phyloP scores from a whole-genome alignment of 2,329 filamentous ascomycete genomes.

The Talaromyces albobiverticillius region DNA sequence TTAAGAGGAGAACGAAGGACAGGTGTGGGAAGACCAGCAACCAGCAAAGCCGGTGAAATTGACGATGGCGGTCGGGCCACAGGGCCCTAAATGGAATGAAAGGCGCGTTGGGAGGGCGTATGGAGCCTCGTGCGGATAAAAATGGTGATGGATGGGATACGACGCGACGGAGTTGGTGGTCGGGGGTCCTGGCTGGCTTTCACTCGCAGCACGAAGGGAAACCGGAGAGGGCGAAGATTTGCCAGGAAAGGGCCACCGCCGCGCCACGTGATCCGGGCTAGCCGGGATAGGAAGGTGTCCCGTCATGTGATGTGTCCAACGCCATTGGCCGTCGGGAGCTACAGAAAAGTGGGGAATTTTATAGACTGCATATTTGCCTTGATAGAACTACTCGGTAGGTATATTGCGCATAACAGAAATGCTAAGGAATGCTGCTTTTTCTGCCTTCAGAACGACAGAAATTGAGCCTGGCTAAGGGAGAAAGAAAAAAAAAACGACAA shows the following conservation, averaged over 20 bases:
- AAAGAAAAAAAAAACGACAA: too few relatives aligned
- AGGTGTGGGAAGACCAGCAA: slow-evolving; percentile 3
- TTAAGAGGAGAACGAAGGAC: neutral
- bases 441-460: too few relatives aligned
- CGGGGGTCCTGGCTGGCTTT: slow-evolving; percentile 11
- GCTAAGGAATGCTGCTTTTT: too few relatives aligned
- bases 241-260: slow-evolving; percentile 3
- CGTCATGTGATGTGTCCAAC: neutral
- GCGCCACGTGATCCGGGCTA: slow-evolving; percentile 12
- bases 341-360: too few relatives aligned
- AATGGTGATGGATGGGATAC: slow-evolving; percentile 21
- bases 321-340: neutral
- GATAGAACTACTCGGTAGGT: too few relatives aligned
- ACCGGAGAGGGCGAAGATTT: slow-evolving; percentile 16
- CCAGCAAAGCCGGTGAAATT: slow-evolving; percentile 9
- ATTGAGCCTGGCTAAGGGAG: too few relatives aligned
- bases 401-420: too few relatives aligned
- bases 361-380: too few relatives aligned
- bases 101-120: slow-evolving; percentile 14
- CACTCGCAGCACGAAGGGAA: slow-evolving; percentile 10
- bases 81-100: slow-evolving; percentile 15
- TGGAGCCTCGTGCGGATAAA: slow-evolving; percentile 14
- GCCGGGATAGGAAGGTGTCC: neutral
- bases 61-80: slow-evolving; percentile 11
- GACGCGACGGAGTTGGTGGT: slow-evolving; percentile 19